phyloP scores from a whole-genome alignment of 768 basidiomycete genomes.

The Termitomyces sp. region DNA sequence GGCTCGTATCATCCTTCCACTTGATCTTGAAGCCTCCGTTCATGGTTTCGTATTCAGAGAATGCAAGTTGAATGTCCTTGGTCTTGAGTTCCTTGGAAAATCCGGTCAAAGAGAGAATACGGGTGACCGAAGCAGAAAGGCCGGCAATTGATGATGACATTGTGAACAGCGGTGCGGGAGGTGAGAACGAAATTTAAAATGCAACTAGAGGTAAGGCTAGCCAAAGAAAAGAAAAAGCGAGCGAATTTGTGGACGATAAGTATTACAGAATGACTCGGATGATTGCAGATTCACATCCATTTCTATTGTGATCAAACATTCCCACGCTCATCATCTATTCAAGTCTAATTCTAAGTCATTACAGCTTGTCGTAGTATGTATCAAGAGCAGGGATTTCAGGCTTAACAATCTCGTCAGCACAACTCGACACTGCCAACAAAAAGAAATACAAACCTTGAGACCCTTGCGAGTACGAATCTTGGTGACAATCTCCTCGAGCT shows the following conservation, averaged over 20 bases:
- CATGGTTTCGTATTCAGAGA: slow-evolving; percentile 81
- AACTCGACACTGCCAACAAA: not conserved
- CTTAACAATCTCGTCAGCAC: slow-evolving; percentile 29
- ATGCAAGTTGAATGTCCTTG: slow-evolving; percentile 88
- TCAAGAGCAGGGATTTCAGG: slow-evolving; percentile 86
- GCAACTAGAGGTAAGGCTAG: slow-evolving; percentile 9
- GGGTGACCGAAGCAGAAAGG: slow-evolving; percentile 92
- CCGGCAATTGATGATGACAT: slow-evolving; percentile 75
- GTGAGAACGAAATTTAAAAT: slow-evolving; percentile 12
- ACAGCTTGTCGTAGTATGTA: slow-evolving; percentile 92
- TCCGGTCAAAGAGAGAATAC: slow-evolving; percentile 88
- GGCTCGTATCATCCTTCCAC: slow-evolving; percentile 96
- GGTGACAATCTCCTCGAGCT: slow-evolving; percentile 80
- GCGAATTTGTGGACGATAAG: slow-evolving; percentile 14
- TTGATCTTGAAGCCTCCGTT: slow-evolving; percentile 98
- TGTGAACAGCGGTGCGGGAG: slow-evolving; percentile 21
- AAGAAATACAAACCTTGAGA: slow-evolving; percentile 63
- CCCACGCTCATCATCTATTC: slow-evolving; percentile 10
- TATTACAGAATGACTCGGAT: slow-evolving; percentile 11
- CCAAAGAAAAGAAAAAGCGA: slow-evolving; percentile 14
- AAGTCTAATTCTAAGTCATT: slow-evolving; percentile 13
- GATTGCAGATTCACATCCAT: slow-evolving; percentile 1
- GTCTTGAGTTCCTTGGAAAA: slow-evolving; percentile 97
- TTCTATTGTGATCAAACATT: slow-evolving; percentile 5
- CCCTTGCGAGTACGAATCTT: slow-evolving; percentile 89